Percentiles rank a stretch among this genome's conserved stretches.
Conservation (phyloP, 2,329 filamentous ascomycete genomes). For the Aspergillus sp. region DNA sequence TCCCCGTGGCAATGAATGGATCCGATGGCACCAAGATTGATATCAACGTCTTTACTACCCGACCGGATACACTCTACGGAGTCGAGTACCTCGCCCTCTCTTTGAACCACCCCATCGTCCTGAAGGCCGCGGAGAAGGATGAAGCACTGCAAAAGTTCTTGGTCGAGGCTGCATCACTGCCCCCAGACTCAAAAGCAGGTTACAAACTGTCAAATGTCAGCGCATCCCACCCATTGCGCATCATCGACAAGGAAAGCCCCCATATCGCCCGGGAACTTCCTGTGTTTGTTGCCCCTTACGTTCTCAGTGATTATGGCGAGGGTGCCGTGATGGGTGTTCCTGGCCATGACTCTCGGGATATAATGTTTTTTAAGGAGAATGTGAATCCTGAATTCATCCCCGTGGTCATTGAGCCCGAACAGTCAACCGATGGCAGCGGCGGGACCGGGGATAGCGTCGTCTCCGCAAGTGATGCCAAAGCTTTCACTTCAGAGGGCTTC, state of each 20-base stretch:
- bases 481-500: slow-evolving; percentile 62
- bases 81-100: slow-evolving; percentile 81
- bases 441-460: slow-evolving; percentile 12
- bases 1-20: slow-evolving; percentile 50
- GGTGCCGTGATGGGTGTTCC: slow-evolving; percentile 91
- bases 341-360: slow-evolving; percentile 73
- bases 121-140: slow-evolving; percentile 55
- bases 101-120: slow-evolving; percentile 65
- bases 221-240: slow-evolving; percentile 61
- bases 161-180: slow-evolving; percentile 50
- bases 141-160: slow-evolving; percentile 64
- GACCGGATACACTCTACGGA: slow-evolving; percentile 81
- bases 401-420: slow-evolving; percentile 52
- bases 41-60: slow-evolving; percentile 75
- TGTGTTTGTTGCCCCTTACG: slow-evolving; percentile 78
- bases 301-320: slow-evolving; percentile 78
- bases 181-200: slow-evolving; percentile 55
- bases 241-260: slow-evolving; percentile 48
- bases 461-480: slow-evolving; percentile 41
- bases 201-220: slow-evolving; percentile 60
- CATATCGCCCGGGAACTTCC: slow-evolving; percentile 51
- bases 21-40: slow-evolving; percentile 26
- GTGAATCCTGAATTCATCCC: slow-evolving; percentile 56
- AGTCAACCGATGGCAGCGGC: slow-evolving; percentile 22
- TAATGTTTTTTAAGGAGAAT: slow-evolving; percentile 75